A percentile compares a stretch with the other conserved stretches of the same genome.
phyloP scores from a whole-genome alignment of 2,329 filamentous ascomycete species.

The Xylariaceae sp. region DNA sequence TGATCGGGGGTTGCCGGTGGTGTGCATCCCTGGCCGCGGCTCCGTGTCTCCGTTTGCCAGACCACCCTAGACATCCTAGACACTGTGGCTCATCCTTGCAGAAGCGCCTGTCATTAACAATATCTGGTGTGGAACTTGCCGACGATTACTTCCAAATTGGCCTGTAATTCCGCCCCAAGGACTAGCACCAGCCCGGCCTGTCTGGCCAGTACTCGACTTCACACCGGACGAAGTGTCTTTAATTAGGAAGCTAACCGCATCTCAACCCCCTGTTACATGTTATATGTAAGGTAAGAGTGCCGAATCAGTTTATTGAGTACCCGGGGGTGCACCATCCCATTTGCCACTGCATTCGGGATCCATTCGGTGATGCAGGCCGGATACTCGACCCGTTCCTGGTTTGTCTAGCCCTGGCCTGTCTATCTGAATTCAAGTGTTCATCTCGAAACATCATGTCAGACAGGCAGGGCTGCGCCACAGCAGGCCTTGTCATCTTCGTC shows the following conservation, averaged over 20 bases:
- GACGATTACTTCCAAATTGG: too few species aligned
- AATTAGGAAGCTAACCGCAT: conserved; percentile 22
- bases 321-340: conserved; percentile 1
- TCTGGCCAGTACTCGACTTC: too few species aligned
- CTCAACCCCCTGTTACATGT: too few species aligned
- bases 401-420: too few species aligned
- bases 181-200: too few species aligned
- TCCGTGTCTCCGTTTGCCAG: conserved; percentile 18
- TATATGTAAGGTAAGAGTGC: conserved; percentile 15
- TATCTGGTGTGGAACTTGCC: conserved; percentile 25
- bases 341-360: too few species aligned
- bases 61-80: not conserved
- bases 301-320: conserved; percentile 8
- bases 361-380: too few species aligned
- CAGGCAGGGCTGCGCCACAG: not conserved
- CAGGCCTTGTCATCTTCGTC: not conserved
- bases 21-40: conserved; percentile 11
- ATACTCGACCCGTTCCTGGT: too few species aligned
- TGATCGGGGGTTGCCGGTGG: conserved; percentile 22
- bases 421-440: too few species aligned
- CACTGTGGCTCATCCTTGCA: not conserved
- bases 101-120: too few species aligned
- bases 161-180: too few species aligned
- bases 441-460: not conserved
- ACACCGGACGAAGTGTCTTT: too few species aligned